These are phyloP conservation scores for Russula foetens DNA, from an alignment of 768 basidiomycete genomes.

Conservation along the genomic window DNA sequence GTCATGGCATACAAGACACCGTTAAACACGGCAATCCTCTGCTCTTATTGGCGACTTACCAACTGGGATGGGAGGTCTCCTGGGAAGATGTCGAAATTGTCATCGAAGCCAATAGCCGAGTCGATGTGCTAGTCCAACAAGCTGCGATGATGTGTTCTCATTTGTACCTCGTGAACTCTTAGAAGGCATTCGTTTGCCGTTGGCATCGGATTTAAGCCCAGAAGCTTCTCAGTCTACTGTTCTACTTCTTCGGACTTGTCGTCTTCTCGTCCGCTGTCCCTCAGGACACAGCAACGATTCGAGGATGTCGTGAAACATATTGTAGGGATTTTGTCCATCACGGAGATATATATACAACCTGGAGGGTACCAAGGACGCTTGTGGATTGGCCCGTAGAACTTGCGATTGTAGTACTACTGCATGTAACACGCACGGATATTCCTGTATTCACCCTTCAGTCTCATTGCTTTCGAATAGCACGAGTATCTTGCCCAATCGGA, in stretches of 20 bases:
- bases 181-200: neutral
- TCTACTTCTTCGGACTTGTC: neutral
- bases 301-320: neutral
- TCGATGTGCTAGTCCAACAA: neutral
- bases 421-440: neutral
- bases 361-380: neutral
- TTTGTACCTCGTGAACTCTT: neutral
- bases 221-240: neutral
- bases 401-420: neutral
- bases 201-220: neutral
- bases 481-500: neutral
- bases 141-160: neutral
- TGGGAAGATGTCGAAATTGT: neutral
- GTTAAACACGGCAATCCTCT: no score
- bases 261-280: neutral
- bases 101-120: neutral
- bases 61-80: neutral
- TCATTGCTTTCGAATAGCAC: neutral
- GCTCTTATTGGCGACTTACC: no score
- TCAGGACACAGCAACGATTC: neutral
- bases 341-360: neutral
- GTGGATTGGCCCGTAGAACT: neutral
- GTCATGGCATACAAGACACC: no score
- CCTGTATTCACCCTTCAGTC: neutral
- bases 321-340: neutral